Evolutionary conservation across 2,329 filamentous ascomycete genomes (phyloP).

Genomic region (Cladobotryum protrusum): DNA sequence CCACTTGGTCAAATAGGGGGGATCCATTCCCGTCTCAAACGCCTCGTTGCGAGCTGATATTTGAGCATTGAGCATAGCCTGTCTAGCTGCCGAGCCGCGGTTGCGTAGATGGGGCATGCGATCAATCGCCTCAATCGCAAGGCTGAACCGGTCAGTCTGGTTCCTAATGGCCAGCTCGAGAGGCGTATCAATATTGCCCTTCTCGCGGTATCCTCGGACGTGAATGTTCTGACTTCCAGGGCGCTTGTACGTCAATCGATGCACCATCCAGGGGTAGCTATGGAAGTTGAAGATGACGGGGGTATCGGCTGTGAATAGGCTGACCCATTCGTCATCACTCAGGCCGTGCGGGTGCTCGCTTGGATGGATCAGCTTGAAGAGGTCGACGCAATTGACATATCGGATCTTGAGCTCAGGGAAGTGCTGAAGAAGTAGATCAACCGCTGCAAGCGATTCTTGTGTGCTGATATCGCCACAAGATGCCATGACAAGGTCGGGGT

Average conservation of each 20-base stretch:
- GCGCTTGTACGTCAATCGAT: conserved; percentile 69
- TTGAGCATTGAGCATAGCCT: conserved; percentile 59
- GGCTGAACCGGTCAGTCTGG: conserved; percentile 67
- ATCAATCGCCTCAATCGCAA: conserved; percentile 73
- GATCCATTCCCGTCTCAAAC: conserved; percentile 66
- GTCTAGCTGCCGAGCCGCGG: conserved; percentile 53
- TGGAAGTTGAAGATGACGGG: conserved; percentile 82
- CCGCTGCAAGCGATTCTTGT: conserved; percentile 67
- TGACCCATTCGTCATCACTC: conserved; percentile 56
- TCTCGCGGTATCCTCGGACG: conserved; percentile 75
- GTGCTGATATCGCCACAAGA: conserved; percentile 70
- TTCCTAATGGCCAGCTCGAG: conserved; percentile 74
- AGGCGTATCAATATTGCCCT: conserved; percentile 78
- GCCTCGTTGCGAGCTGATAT: conserved; percentile 58
- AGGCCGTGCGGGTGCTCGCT: conserved; percentile 69
- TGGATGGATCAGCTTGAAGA: conserved; percentile 71
- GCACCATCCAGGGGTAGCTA: conserved; percentile 74
- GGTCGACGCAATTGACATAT: conserved; percentile 73
- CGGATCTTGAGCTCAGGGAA: conserved; percentile 69
- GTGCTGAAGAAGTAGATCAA: conserved; percentile 64
- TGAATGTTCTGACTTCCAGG: conserved; percentile 62
- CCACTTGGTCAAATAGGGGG: conserved; percentile 59
- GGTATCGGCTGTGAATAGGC: conserved; percentile 65
- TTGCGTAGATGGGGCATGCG: conserved; percentile 58
- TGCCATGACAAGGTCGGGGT: conserved; percentile 72